Evolutionary conservation across 2,329 filamentous ascomycete species (phyloP), one percentile per base, ranked within the genome.

Genomic region (Cryphonectria carpinicola): DNA sequence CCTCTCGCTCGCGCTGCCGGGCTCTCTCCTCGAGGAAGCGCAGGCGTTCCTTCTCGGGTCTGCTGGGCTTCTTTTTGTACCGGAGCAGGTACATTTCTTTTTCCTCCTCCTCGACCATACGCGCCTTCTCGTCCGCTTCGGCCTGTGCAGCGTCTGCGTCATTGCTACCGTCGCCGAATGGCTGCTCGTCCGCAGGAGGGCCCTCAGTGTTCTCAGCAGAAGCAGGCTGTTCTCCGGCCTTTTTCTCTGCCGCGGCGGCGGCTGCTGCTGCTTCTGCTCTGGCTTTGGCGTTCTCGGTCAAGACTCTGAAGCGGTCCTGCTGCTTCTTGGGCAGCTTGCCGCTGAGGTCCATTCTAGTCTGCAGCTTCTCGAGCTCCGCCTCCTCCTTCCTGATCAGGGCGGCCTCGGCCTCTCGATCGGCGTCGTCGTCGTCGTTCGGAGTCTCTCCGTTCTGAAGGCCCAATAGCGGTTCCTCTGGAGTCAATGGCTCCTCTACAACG

Each of bases 291-390:
- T 69, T 72, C 28, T 68, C 69, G 43, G 69, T 71, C 49, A 72
- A 62, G 49, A 61, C 2, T 11, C 67, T 71, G 25, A 61, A 67
- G 35, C 69, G 65, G 11, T 69, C 71, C 41, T 67, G 52, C 41
- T 69, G 69, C 19, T 71, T 72, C 10, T 56, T 71, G 7, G 32
- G 65, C 63, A 72, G 32, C 28, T 61, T 68, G 39, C 39, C 52
- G 52, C 63, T 66, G 1, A 67, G 65, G 41, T 72, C 71, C 41
- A 67, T 69, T 54, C 65, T 72, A 19, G 63, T 62, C 63, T 71
- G 71, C 32, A 72, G 25, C 19, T 62, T 71, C 62, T 81, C 80
- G 2, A 79, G 76, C 67, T 80, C 80, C 3, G 77, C 78, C 22
- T 79, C 79, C 61, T 74, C 76, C 32, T 78, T 76, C 5, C 62